Conservation (phyloP, 2,329 filamentous ascomycete genomes). For the Scedosporium minutisporum region DNA sequence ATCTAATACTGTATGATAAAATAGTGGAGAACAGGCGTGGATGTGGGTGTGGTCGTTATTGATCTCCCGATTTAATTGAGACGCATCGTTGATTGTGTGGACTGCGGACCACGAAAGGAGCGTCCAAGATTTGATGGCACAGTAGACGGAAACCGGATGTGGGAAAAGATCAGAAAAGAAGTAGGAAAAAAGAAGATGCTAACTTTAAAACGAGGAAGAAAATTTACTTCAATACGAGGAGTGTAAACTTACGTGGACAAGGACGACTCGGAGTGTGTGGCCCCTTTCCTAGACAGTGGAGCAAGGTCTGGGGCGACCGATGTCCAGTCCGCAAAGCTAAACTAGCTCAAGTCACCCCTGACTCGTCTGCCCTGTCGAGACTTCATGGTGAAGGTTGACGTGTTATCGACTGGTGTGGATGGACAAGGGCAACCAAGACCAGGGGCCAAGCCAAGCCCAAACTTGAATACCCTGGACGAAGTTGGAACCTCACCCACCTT, state of each 20-base stretch:
- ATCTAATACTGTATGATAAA: not conserved
- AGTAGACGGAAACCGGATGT: not conserved
- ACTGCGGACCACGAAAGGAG: not conserved
- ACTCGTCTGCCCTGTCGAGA: too few species aligned
- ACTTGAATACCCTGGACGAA: too few species aligned
- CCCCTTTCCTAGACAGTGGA: not conserved
- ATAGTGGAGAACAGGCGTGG: not conserved
- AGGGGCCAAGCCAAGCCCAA: too few species aligned
- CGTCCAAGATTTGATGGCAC: not conserved
- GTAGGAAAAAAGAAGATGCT: not conserved
- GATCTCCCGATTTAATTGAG: not conserved
- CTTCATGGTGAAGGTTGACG: too few species aligned
- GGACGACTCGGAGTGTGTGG: too few species aligned
- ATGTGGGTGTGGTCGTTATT: not conserved
- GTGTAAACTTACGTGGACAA: too few species aligned
- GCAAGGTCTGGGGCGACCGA: not conserved
- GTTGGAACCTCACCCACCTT: too few species aligned
- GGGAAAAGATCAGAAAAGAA: not conserved
- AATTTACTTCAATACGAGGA: not conserved
- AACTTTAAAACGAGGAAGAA: not conserved
- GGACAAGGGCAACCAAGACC: too few species aligned
- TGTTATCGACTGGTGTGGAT: too few species aligned
- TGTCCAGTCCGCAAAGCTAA: too few species aligned
- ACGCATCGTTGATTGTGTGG: not conserved
- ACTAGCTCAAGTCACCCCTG: too few species aligned